phyloP scores from a whole-genome alignment of 345 rosid genomes.

The Camelina hispida region DNA sequence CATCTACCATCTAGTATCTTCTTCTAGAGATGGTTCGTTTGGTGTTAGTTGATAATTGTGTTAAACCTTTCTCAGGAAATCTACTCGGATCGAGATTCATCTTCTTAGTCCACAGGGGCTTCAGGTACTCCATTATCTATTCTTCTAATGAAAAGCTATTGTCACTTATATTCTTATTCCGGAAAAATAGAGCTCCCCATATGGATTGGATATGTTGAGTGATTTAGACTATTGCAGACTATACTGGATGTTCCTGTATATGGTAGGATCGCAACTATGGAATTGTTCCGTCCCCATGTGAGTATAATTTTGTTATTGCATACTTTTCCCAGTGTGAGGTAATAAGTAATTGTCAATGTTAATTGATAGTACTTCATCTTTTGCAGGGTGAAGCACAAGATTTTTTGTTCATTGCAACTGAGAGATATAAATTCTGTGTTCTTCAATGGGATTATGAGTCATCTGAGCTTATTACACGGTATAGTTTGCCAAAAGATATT shows the following conservation, averaged over 20 bases:
- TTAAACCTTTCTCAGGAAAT: conserved; percentile 63
- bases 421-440: conserved; percentile 88
- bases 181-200: background rate
- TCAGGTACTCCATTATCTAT: conserved; percentile 54
- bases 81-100: conserved; percentile 90
- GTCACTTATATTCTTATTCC: conserved; percentile 12
- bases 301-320: conserved; percentile 42
- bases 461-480: conserved; percentile 93
- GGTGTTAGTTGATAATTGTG: conserved; percentile 1
- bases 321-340: background rate
- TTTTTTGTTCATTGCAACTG: conserved; percentile 85
- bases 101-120: conserved; percentile 80
- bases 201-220: conserved; percentile 20
- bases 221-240: conserved; percentile 56
- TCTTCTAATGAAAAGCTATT: background rate
- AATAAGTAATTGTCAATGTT: conserved; percentile 22
- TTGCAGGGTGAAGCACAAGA: conserved; percentile 91
- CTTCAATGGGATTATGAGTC: conserved; percentile 90
- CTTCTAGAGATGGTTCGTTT: conserved; percentile 14
- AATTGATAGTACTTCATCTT: conserved; percentile 31
- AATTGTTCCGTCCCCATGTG: conserved; percentile 94
- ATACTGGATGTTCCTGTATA: conserved; percentile 90
- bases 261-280: conserved; percentile 93
- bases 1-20: background rate
- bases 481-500: background rate